Evolutionary conservation across 2,329 filamentous ascomycete species (phyloP).

Genomic region (Monosporascus sp.): DNA sequence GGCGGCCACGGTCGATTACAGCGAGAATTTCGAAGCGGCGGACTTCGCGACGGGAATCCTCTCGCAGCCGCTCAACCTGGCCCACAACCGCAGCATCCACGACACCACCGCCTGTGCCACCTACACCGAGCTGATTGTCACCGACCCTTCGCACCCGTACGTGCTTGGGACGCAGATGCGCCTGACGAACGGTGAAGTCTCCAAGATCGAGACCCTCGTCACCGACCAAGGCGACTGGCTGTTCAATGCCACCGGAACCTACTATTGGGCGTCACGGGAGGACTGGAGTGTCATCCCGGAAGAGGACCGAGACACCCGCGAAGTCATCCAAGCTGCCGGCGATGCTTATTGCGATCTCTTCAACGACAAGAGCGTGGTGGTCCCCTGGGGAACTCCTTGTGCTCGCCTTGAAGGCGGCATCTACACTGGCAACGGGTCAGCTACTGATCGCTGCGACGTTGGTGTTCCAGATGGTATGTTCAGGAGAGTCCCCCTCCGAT

Average conservation of each 20-base stretch:
- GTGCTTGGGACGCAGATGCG: slow-evolving; percentile 32
- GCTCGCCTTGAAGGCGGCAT: slow-evolving; percentile 31
- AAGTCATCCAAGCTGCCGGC: slow-evolving; percentile 29
- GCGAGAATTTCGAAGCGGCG: slow-evolving; percentile 28
- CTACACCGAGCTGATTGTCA: slow-evolving; percentile 31
- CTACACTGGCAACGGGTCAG: slow-evolving; percentile 26
- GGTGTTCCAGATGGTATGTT: slow-evolving; percentile 28
- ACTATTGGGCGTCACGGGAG: slow-evolving; percentile 29
- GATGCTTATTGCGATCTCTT: slow-evolving; percentile 33
- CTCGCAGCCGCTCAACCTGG: slow-evolving; percentile 25
- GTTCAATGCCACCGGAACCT: slow-evolving; percentile 31
- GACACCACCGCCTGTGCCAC: slow-evolving; percentile 33
- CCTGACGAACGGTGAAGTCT: slow-evolving; percentile 19
- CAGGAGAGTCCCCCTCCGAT: background rate
- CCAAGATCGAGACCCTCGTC: slow-evolving; percentile 26
- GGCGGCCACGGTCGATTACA: slow-evolving; percentile 20
- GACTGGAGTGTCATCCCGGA: slow-evolving; percentile 28
- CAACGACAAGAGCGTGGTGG: slow-evolving; percentile 28
- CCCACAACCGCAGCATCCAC: slow-evolving; percentile 30
- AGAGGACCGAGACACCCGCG: slow-evolving; percentile 25
- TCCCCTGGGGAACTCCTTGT: slow-evolving; percentile 33
- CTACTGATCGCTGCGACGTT: slow-evolving; percentile 27
- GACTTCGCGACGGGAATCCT: slow-evolving; percentile 25
- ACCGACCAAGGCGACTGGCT: slow-evolving; percentile 32
- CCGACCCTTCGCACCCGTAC: slow-evolving; percentile 27